Evolutionary conservation across 2,329 filamentous ascomycete genomes (phyloP), one percentile per base, ranked within the genome.

Genomic region (Drechslerella coelobrocha): DNA sequence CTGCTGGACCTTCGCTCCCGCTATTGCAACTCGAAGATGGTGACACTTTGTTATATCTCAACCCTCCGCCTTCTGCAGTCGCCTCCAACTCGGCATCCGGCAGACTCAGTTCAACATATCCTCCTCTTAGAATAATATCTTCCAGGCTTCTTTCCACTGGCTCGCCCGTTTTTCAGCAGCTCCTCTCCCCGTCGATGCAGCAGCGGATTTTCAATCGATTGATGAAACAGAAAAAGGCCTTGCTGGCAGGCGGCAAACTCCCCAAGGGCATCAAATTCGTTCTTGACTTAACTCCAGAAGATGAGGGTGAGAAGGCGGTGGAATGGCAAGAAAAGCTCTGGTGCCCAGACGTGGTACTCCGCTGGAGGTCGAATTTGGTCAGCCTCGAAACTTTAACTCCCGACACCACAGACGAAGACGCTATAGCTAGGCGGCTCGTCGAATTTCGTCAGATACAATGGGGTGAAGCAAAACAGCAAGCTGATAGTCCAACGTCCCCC

Each of bases 251-350:
- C 7, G 71, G 65, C 27, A 73, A 61, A 12, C 75, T 79, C 3
- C 77, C 76, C 0, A 73, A 77, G 1, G 83, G 81, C 0, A 78
- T 88, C 75, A 82, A 82, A 63, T 89, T 84, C 73, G 78, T 88
- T 17, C 74, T 90, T 34, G 86, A 90, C 73, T 79, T 89, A 10
- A 88, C 86, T 0, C 87, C 87, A 0, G 82, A 84, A 0, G 78
- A 78, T 0, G 83, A 88, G 75, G 88, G 85, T 1, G 86, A 89
- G 1, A 86, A 88, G 10, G 82, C 85, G 8, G 83, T 87, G 1
- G 82, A 84, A 23, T 80, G 85, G 66, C 81, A 86, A 63, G 84
- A 84, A 0, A 83, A 86, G 63, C 75, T 88, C 10, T 87, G 83
- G 10, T 82, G 87, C 57, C 84, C 86, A 0, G 77, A 79, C 2